Conservation (phyloP, 169 alveolate genomes). For the Theileria equi region DNA sequence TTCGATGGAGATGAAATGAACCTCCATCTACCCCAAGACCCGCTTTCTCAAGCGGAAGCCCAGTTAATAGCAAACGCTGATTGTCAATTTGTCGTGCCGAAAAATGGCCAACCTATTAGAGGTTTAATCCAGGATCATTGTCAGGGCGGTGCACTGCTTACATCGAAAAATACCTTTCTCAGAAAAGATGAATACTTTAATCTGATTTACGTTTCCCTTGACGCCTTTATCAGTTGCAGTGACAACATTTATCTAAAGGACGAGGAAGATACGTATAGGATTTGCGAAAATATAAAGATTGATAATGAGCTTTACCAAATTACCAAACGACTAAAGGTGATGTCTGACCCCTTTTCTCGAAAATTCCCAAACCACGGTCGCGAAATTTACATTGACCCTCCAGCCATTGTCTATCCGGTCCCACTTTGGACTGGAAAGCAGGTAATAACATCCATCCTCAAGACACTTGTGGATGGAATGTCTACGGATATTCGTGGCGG, state of each 20-base stretch:
- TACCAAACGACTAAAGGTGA: slow-evolving; percentile 36
- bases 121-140: slow-evolving; percentile 96
- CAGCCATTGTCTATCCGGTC: slow-evolving; percentile 91
- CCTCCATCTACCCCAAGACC: slow-evolving; percentile 93
- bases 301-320: slow-evolving; percentile 46
- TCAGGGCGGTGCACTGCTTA: slow-evolving; percentile 90
- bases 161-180: slow-evolving; percentile 91
- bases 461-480: slow-evolving; percentile 75
- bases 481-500: slow-evolving; percentile 58
- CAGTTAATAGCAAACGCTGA: slow-evolving; percentile 91
- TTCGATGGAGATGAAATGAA: slow-evolving; percentile 99
- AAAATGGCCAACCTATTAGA: slow-evolving; percentile 96
- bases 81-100: slow-evolving; percentile 93
- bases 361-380: slow-evolving; percentile 9
- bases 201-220: slow-evolving; percentile 45
- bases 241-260: slow-evolving; percentile 26
- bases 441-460: slow-evolving; percentile 75
- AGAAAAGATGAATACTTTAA: slow-evolving; percentile 65
- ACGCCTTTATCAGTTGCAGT: slow-evolving; percentile 26
- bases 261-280: slow-evolving; percentile 1
- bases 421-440: slow-evolving; percentile 97
- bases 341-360: slow-evolving; percentile 50
- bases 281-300: slow-evolving; percentile 25
- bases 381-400: slow-evolving; percentile 76
- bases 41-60: slow-evolving; percentile 95